Percentiles rank a stretch among this genome's conserved stretches.
Conservation (phyloP, 148 eudicot genomes). For the Cornus florida region DNA sequence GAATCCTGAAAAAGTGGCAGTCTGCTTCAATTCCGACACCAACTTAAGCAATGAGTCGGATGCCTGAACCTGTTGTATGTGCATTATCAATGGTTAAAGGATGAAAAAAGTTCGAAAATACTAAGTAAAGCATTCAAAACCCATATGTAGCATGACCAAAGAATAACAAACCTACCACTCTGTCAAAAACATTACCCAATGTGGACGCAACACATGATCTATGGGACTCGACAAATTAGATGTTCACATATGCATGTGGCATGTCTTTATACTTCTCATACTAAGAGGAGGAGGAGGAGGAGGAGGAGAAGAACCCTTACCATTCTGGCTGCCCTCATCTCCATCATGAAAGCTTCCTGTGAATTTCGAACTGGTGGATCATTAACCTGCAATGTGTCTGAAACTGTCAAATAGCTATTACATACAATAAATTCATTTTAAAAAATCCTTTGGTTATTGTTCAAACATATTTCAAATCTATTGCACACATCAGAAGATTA, state of each 20-base stretch:
- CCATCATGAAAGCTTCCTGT: conserved; percentile 95
- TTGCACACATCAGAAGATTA: neutral
- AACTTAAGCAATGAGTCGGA: conserved; percentile 80
- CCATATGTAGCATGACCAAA: neutral
- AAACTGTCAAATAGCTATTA: neutral
- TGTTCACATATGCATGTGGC: neutral
- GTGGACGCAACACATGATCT: neutral
- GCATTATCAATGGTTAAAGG: neutral
- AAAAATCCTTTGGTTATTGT: neutral
- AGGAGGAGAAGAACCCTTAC: conserved; percentile 32
- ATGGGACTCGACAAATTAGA: neutral
- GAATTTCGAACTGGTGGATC: conserved; percentile 85
- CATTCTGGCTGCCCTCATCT: conserved; percentile 92
- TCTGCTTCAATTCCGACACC: conserved; percentile 85
- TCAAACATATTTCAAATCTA: neutral
- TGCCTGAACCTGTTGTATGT: conserved; percentile 74
- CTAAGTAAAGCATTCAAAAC: neutral
- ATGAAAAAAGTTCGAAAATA: neutral
- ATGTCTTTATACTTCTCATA: neutral
- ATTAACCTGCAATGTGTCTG: conserved; percentile 50
- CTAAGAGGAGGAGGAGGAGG: neutral
- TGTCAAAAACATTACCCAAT: neutral
- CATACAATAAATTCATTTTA: neutral
- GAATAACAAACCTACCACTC: neutral
- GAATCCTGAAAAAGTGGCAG: conserved; percentile 84